Evolutionary conservation across 768 basidiomycete species (phyloP).

Genomic region (Dentipellis fragilis): DNA sequence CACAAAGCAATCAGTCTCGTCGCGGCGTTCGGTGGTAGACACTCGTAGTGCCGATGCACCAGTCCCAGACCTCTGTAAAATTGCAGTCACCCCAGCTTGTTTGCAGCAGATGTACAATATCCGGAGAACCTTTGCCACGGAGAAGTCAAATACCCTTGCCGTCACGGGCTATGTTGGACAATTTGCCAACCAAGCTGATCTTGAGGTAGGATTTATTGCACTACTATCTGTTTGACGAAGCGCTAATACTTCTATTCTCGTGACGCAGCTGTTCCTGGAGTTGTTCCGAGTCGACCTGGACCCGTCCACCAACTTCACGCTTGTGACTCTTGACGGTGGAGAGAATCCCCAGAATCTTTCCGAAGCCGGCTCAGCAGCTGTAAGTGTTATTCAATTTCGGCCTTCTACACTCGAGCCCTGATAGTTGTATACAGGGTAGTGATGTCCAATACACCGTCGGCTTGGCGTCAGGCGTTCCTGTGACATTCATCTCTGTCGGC

Average conservation of each 20-base stretch:
- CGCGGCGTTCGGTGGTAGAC: not conserved
- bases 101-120: conserved; percentile 27
- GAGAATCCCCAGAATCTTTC: conserved; percentile 15
- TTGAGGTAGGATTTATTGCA: conserved; percentile 9
- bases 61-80: not conserved
- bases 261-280: conserved; percentile 17
- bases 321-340: conserved; percentile 20
- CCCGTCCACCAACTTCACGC: conserved; percentile 15
- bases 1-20: not conserved
- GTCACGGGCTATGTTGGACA: conserved; percentile 24
- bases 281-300: conserved; percentile 16
- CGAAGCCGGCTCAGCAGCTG: conserved; percentile 18
- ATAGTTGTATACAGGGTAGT: conserved; percentile 7
- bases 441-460: conserved; percentile 19
- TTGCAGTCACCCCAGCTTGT: conserved; percentile 20
- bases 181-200: conserved; percentile 21
- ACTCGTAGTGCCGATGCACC: not conserved
- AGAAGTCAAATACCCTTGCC: conserved; percentile 16
- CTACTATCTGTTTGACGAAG: not conserved
- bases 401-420: conserved; percentile 11
- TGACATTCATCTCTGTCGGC: conserved; percentile 24
- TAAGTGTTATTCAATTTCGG: too few relatives aligned
- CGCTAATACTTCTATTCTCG: too few relatives aligned
- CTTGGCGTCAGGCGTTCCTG: conserved; percentile 18
- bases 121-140: conserved; percentile 20